Conservation (phyloP, 2,329 filamentous ascomycete genomes). For the Colletotrichum gloeosporioides region DNA sequence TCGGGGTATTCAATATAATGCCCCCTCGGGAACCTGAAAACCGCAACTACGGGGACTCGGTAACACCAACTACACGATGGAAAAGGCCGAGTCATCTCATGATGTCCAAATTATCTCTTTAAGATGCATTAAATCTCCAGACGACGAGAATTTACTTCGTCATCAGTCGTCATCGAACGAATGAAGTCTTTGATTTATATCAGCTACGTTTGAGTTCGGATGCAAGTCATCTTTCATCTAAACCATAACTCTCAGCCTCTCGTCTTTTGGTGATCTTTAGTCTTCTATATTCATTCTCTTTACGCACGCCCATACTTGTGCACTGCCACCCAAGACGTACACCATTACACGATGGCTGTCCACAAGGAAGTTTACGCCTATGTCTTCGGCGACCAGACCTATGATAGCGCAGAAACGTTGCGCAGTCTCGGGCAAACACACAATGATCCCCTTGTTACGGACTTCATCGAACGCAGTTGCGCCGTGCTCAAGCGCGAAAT, state of each 20-base stretch:
- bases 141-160: background rate
- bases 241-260: background rate
- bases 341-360: background rate
- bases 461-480: slow-evolving; percentile 4
- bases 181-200: background rate
- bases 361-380: background rate
- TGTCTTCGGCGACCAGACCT: slow-evolving; percentile 7
- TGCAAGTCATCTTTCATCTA: background rate
- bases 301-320: background rate
- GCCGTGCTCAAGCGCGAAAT: background rate
- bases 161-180: background rate
- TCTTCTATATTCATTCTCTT: background rate
- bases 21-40: background rate
- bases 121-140: background rate
- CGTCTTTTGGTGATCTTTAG: background rate
- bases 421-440: background rate
- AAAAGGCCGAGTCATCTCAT: background rate
- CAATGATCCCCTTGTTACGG: background rate
- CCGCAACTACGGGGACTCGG: background rate
- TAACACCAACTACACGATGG: background rate
- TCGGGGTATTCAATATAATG: background rate
- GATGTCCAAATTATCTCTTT: background rate
- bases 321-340: background rate
- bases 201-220: background rate
- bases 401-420: background rate